Evolutionary conservation across 2,329 filamentous ascomycete genomes (phyloP), one percentile per base, ranked within the genome.

Genomic region (Alternaria consortialis): DNA sequence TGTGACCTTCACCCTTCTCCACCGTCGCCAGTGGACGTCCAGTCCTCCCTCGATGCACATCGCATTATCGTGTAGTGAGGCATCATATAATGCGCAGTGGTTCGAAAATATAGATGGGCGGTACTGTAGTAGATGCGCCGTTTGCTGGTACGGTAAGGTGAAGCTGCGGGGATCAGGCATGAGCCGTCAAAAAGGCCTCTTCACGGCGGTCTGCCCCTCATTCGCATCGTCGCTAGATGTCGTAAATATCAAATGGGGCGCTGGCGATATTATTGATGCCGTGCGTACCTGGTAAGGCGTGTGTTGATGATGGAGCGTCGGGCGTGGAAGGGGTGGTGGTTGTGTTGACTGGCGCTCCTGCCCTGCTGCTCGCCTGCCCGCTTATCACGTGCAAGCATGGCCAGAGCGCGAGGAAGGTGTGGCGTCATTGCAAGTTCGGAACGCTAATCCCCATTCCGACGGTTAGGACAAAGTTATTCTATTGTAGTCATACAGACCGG

Each of bases 401-500:
- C 13, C 55, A 11, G 46, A 54, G 27, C 43, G 31, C n/a, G 37
- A 20, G 23, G 39, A 7, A 40, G 25, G 37, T 31, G 37, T 40
- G 44, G 53, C 53, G 64, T 68, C 60, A 65, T 66, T 2, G 20
- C 46, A 25, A 25, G 46, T 8, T 12, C 53, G 29, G 29, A 15
- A 47, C 60, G 55, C 66, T 67, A 67, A 53, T 48, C 55, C 55
- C 43, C 42, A 63, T 69, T 64, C 39, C 50, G 58, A 57, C 42
- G 55, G 34, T 61, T 37, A 54, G 40, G 48, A 58, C 31, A 50
- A 71, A 65, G 61, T 64, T 65, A 62, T 62, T 63, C 63, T 25
- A 25, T 42, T 56, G 61, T 53, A 65, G 66, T 66, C 62, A 68
- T 67, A 53, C 53, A 46, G 57, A 50, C 63, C 58, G 51, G 39